Base-by-base conservation (phyloP, 2,329 filamentous ascomycete species). In the Byssothecium circinans region DNA sequence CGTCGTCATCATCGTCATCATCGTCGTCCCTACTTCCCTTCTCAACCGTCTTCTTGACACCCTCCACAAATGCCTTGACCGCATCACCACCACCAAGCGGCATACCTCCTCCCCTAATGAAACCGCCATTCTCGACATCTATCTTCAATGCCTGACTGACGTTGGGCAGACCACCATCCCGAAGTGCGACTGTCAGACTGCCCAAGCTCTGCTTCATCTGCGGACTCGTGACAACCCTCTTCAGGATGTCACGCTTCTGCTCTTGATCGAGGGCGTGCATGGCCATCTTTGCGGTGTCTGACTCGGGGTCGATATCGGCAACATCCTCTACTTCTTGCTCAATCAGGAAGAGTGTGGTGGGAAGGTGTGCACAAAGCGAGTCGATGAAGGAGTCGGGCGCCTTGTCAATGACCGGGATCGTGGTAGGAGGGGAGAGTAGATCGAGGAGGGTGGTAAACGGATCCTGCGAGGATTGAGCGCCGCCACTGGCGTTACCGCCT, bases 61-160 rank as follows among this genome's bases (percentile, higher is more conserved):
- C 94, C 46, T 95, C 83, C 18, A 99, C 80, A 72, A 99, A 99
- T 3, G 88, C 89, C 74, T 95, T 87, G 1, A 99, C 85, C 11
- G 92, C 92, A 60, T 94, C 87, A 5, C 88, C 89, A 43, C 91
- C 91, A 35, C 91, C 92, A 37, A 96, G 73, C 2, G 92, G 91
- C 76, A 96, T 85, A 41, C 83, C 87, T 5, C 89, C 86, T 45
- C 88, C 85, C 52, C 80, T 81, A 63, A 95, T 80, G 54, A 88
- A 87, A 3, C 92, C 92, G n/a, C 87, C 87, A 66, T 96, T 90
- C 64, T 87, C 81, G 17, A 99, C 83, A 58, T 84, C 83, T 49
- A 97, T 82, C 6, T 85, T 82, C 32, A 99, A 76, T 3, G 91
- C 92, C 61, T 95, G 91, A 6, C 90, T 87, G 54, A 99, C 87